Evolutionary conservation across 805 yeast species (phyloP), one percentile per base, ranked within the genome.

Genomic region (Candida yuanshanica): DNA sequence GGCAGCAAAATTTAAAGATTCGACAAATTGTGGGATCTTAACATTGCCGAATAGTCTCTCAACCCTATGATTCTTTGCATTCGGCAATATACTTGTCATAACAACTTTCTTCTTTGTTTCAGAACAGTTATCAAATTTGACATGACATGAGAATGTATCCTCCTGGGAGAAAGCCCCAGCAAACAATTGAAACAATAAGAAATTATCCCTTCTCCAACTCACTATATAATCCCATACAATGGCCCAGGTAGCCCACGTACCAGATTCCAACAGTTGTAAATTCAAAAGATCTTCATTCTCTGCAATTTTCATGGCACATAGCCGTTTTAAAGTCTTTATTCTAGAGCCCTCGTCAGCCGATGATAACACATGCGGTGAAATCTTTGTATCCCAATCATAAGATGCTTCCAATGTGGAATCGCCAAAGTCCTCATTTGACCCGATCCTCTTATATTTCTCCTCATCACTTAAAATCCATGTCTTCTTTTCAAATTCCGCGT

Each of bases 11-110:
- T 48, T 48, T 21, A 55, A 38, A 1, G 46, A 21, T 8, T 35
- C 33, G 11, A 45, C 44, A n/a, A 54, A 38, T 7, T 39, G 38
- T 3, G 50, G 37, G 11, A 50, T 27, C 7, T 43, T 35, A 12
- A 59, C 32, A 43, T 64, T 63, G 4, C 50, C 43, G 32, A 53
- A 60, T 2, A 64, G 42, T 6, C 66, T 55, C 43, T 66, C 70
- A n/a, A 65, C 48, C 23, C 70, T 42, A 42, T 64, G 68, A 26
- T 52, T 54, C 14, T 41, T 37, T 0, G 50, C 20, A 2, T 43
- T 41, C n/a, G 63, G 55, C 1, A 50, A 35, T 9, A 46, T 38
- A 20, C 54, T 57, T 22, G 53, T 46, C 14, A 45, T 18, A 6
- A 46, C 32, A 11, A 41, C 41, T 9, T 36, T 38, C 13, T 42